Evolutionary conservation across 2,329 filamentous ascomycete genomes (phyloP).

Genomic region (Arthrobotrys sinensis): DNA sequence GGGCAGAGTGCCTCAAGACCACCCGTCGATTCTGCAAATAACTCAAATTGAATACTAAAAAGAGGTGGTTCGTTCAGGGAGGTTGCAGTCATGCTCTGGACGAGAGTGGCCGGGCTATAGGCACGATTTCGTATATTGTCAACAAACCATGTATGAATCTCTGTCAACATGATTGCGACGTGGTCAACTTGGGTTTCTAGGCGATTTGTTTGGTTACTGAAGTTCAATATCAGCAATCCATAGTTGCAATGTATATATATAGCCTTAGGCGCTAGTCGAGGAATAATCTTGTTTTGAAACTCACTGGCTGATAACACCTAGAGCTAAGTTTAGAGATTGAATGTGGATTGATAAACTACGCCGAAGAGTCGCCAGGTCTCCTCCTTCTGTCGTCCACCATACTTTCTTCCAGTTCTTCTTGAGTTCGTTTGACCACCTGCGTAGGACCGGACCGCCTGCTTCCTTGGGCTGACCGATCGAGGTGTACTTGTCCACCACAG

Average conservation of each 20-base stretch:
- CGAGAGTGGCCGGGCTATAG: too few relatives aligned
- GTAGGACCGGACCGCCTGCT: constrained; percentile 1
- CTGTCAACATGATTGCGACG: constrained; percentile 17
- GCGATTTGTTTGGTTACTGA: constrained; percentile 4
- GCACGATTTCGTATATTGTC: constrained; percentile 18
- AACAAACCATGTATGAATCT: constrained; percentile 31
- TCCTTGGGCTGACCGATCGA: constrained; percentile 52
- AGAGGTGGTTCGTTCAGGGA: not conserved
- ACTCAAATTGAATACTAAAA: constrained; percentile 14
- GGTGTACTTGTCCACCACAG: constrained; percentile 62
- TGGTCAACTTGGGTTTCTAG: constrained; percentile 5
- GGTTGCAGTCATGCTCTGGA: not conserved
- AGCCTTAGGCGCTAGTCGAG: not conserved
- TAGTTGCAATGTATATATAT: too few relatives aligned
- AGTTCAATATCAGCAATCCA: constrained; percentile 9
- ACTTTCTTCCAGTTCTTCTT: constrained; percentile 65
- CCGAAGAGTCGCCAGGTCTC: constrained; percentile 63
- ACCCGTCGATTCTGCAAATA: constrained; percentile 1
- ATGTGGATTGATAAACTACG: constrained; percentile 30
- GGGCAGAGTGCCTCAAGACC: constrained; percentile 15
- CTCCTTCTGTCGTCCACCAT: constrained; percentile 65
- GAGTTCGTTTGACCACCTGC: constrained; percentile 62
- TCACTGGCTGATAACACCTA: constrained; percentile 36
- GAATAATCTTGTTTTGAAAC: not conserved
- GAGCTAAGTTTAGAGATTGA: constrained; percentile 21